Evolutionary conservation across 2,329 filamentous ascomycete genomes (phyloP).

Genomic region (Cryphonectria carpinicola): DNA sequence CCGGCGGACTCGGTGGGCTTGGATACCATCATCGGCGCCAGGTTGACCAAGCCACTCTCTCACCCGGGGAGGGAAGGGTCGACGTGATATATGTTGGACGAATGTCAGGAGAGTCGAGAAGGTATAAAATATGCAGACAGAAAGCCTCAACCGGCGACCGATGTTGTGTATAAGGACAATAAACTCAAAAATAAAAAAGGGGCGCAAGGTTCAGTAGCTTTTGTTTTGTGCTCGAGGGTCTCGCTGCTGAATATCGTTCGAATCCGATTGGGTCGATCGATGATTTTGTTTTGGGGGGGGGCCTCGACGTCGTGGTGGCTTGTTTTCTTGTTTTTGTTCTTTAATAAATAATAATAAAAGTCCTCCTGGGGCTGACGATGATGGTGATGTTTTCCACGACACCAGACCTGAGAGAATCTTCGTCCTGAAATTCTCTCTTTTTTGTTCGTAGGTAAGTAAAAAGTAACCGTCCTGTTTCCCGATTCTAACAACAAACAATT

Average conservation of each 20-base stretch:
- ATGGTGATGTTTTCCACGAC: not conserved
- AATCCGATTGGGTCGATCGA: not conserved
- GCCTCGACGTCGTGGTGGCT: too few relatives aligned
- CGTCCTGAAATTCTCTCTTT: not conserved
- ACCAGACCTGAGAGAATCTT: not conserved
- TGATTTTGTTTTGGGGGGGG: not conserved
- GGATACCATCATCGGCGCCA: conserved; percentile 9
- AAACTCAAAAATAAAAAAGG: not conserved
- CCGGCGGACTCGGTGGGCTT: not conserved
- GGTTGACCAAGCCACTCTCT: conserved; percentile 4
- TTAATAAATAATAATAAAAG: too few relatives aligned
- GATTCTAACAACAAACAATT: not conserved
- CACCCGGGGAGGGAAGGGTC: not conserved
- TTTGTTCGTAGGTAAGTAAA: not conserved
- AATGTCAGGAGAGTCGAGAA: not conserved
- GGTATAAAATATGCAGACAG: not conserved
- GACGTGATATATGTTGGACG: not conserved
- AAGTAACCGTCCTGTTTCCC: not conserved
- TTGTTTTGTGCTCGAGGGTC: not conserved
- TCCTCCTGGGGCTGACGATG: not conserved
- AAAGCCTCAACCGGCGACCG: not conserved
- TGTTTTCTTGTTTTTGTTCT: too few relatives aligned
- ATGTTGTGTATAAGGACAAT: not conserved
- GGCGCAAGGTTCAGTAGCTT: not conserved
- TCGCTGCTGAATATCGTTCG: not conserved